Base-by-base conservation (phyloP, 768 basidiomycete genomes). In the Phaffia tasmanica region DNA sequence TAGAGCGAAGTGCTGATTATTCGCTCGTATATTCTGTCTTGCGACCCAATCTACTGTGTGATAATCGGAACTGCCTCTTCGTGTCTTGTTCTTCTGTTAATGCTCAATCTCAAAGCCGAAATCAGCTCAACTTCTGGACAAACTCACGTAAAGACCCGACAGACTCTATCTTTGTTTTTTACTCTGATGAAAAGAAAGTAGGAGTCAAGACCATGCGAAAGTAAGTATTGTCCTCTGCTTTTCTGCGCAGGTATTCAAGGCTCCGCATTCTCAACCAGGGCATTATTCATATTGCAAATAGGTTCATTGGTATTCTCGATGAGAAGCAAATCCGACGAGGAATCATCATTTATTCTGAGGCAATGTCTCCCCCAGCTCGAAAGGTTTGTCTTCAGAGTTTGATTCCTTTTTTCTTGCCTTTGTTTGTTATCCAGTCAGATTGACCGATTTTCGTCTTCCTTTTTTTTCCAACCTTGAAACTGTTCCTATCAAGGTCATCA, bases 121-220 rank as follows among this genome's bases (percentile, higher is more conserved):
- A 81, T 72, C 84, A 85, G 70, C 82, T 99, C 72, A 89, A 89
- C 75, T 98, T 97, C 80, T 89, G 85, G 77, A 90, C 91, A 15
- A 85, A 86, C 70, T 83, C 84, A 19, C 79, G 80, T 67, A 78
- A 79, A 16, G 85, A 87, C 71, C 79, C 83, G 29, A 76, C 78
- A 11, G 86, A 91, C 72, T 86, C 88, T 76, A 89, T 99, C 72
- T 98, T 89, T 72, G 80, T 98, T 23, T 97, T 88, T 76, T 99
- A 94, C 78, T 85, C 90, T n/a, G 91, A 93, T 56, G 95, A 98
- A 77, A 83, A 80, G 76, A 90, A 89, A 73, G 95, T 98, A 8
- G 89, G 92, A 67, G 91, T 98, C 54, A 94, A 95, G 77, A 90
- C 92, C 3, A 97, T 98, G 90, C 81, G 92, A 79, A 94, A 91